These are phyloP conservation scores for Psilocybe tampanensis DNA, from an alignment of 768 basidiomycete species.

Conservation along the genomic window DNA sequence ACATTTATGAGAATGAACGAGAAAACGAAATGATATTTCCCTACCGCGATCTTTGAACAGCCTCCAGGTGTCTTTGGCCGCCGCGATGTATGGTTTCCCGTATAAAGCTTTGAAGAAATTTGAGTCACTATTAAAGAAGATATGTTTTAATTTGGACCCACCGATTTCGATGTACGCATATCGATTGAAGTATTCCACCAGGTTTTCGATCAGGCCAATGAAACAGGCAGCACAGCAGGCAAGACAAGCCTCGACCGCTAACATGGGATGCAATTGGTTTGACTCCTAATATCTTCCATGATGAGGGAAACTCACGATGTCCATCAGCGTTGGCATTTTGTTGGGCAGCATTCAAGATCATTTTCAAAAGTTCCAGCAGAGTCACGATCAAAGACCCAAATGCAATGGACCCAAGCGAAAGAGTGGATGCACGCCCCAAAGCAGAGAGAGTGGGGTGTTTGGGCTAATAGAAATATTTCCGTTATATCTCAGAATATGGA, in stretches of 20 bases:
- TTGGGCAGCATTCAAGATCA: constrained; percentile 59
- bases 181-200: constrained; percentile 84
- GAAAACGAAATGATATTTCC: neutral
- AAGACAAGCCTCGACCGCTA: constrained; percentile 73
- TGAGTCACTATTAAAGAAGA: neutral
- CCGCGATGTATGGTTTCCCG: constrained; percentile 79
- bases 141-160: constrained; percentile 25
- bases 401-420: constrained; percentile 83
- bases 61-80: constrained; percentile 85
- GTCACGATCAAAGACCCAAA: constrained; percentile 87
- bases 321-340: constrained; percentile 65
- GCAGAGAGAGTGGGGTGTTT: constrained; percentile 70
- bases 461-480: constrained; percentile 45
- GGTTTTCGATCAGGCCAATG: constrained; percentile 65
- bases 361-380: constrained; percentile 65
- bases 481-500: neutral
- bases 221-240: constrained; percentile 82
- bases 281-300: neutral
- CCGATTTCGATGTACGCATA: constrained; percentile 86
- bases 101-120: constrained; percentile 58
- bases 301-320: constrained; percentile 51
- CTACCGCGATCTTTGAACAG: constrained; percentile 72
- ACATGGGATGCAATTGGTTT: neutral
- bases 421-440: constrained; percentile 73
- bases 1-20: constrained; percentile 17